Percentiles rank a stretch among this genome's conserved stretches.
Conservation (phyloP, 768 basidiomycete genomes). For the Lentinula sp. region DNA sequence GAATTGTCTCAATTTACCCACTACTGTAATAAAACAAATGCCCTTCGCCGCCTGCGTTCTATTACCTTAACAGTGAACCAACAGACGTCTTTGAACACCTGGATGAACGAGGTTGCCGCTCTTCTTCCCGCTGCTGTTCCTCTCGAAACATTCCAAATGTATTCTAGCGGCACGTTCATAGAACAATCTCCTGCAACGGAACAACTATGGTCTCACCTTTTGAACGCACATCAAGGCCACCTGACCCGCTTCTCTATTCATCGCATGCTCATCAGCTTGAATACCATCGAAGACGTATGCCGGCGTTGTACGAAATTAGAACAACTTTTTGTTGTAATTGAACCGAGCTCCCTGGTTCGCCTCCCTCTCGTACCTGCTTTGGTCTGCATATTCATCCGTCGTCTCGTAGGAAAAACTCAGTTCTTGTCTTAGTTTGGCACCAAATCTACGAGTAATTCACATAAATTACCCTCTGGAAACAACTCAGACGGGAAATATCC, state of each 20-base stretch:
- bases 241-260: constrained; percentile 59
- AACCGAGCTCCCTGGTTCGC: constrained; percentile 39
- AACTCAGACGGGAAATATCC: background rate
- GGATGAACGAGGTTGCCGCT: constrained; percentile 36
- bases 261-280: constrained; percentile 49
- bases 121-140: constrained; percentile 41
- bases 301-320: constrained; percentile 44
- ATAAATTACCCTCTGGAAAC: constrained; percentile 2
- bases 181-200: constrained; percentile 31
- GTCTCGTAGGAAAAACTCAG: background rate
- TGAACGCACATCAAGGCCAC: constrained; percentile 41
- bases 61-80: constrained; percentile 52
- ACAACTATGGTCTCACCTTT: constrained; percentile 45
- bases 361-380: background rate
- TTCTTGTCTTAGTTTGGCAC: background rate
- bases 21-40: constrained; percentile 24
- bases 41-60: constrained; percentile 41
- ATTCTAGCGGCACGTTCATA: constrained; percentile 38
- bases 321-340: constrained; percentile 58
- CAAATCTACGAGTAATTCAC: background rate
- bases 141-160: constrained; percentile 58
- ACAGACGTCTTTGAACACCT: constrained; percentile 28
- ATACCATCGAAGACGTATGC: constrained; percentile 50
- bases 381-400: background rate
- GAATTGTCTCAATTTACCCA: constrained; percentile 43